These are phyloP conservation scores for Entomortierella chlamydospora DNA, from an alignment of 192 early-diverging fungal genomes.

Conservation along the genomic window DNA sequence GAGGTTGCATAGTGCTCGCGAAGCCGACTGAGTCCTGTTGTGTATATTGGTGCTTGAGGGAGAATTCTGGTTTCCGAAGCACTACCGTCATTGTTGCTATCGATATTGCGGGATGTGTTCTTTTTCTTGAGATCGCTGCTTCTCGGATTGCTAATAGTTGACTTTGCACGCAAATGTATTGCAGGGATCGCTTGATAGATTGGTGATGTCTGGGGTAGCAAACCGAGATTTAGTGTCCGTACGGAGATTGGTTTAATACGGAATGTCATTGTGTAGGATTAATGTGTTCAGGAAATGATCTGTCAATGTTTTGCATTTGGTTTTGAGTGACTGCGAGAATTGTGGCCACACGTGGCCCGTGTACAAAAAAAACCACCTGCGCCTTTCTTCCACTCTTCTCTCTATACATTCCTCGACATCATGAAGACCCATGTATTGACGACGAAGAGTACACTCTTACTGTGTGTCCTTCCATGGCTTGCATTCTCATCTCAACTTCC, in stretches of 20 bases:
- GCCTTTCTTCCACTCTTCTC: not conserved
- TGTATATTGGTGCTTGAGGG: conserved; percentile 32
- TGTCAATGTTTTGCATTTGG: not conserved
- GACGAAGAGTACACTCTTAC: not conserved
- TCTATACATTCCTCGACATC: not conserved
- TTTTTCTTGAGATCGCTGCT: conserved; percentile 24
- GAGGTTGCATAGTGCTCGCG: conserved; percentile 80
- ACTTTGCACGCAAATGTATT: conserved; percentile 23
- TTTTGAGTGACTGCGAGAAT: not conserved
- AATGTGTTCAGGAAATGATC: not conserved
- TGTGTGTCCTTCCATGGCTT: conserved; percentile 12
- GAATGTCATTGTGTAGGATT: conserved; percentile 6
- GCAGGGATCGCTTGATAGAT: conserved; percentile 35
- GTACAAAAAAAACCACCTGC: conserved; percentile 4
- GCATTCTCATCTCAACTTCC: conserved; percentile 18
- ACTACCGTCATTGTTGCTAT: not conserved
- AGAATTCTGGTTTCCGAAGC: conserved; percentile 4
- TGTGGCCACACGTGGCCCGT: not conserved
- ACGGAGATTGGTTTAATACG: conserved; percentile 3
- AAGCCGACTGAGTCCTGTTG: conserved; percentile 66
- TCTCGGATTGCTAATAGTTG: conserved; percentile 2
- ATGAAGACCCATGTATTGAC: conserved; percentile 6
- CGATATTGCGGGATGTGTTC: not conserved
- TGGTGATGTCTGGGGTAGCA: conserved; percentile 40
- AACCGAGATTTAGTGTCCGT: conserved; percentile 28